Evolutionary conservation across 306 rosid genomes (phyloP), one percentile per base, ranked within the genome.

Genomic region (Sophora flavescens): DNA sequence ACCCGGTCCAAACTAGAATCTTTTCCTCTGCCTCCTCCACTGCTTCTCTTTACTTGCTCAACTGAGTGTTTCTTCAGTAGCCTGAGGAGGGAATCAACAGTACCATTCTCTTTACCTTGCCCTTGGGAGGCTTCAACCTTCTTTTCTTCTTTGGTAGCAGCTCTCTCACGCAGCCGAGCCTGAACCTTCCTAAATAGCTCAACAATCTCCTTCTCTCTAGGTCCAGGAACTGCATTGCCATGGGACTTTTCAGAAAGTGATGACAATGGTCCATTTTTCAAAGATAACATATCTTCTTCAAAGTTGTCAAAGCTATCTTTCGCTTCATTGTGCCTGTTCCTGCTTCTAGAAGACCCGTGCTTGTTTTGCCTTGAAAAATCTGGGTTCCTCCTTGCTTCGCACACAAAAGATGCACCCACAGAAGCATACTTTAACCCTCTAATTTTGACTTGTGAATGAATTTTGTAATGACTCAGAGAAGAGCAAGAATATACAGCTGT

Each of bases 161-260:
- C 89, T 62, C 97, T 89, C 84, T 91, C 97, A 68, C 92, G 91
- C 47, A 95, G 85, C 81, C 89, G 96, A 69, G 92, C 92, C 86
- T 92, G 99, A 67, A 95, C 97, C 87, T 92, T 91, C 73, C 93
- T 83, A 78, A 95, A 95, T 68, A 95, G 90, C 84, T 91, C 99
- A 44, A 95, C 97, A 67, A 95, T 95, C 87, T 95, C 99, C 78
- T 87, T 95, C 86, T 95, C 99, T 78, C 93, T 92, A 5, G 96
- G 87, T 50, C 99, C 99, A 18, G 99, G 99, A 54, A 90, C 74
- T 36, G 97, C 85, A 62, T 92, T 89, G 60, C 96, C 83, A 70
- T 89, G 90, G 17, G 79, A 89, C 76, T 92, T 95, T 10, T 90
- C 78, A 57, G 93, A 86, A 32, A 84, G 84, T 10, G 99, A 89